Evolutionary conservation across 352 stramenopile species (phyloP).

Genomic region (Halophytophthora polymorphica): DNA sequence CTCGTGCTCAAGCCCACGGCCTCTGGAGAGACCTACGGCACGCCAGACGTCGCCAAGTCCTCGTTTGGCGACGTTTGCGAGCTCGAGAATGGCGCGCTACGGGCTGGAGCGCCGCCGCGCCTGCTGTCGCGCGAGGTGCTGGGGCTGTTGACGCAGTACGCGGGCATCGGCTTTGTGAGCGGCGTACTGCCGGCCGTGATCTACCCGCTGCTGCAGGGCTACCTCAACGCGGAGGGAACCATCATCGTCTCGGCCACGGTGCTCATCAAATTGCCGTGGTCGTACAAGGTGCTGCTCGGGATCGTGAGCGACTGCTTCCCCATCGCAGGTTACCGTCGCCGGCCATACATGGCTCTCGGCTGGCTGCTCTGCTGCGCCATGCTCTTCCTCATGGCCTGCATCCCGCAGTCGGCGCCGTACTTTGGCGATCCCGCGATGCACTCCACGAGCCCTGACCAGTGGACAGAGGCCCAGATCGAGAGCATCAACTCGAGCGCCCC

Average conservation of each 20-base stretch:
- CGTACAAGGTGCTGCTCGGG: conserved; percentile 57
- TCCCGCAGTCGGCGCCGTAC: conserved; percentile 42
- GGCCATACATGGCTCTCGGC: conserved; percentile 57
- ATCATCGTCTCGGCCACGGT: conserved; percentile 44
- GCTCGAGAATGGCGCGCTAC: conserved; percentile 31
- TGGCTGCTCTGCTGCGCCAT: conserved; percentile 49
- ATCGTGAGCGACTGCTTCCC: conserved; percentile 62
- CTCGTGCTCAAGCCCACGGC: too few relatives aligned
- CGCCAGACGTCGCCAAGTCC: too few relatives aligned
- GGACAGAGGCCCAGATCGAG: conserved; percentile 25
- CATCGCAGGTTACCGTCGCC: conserved; percentile 49
- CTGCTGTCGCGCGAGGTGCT: conserved; percentile 33
- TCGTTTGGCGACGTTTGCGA: not conserved
- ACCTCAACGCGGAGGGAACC: conserved; percentile 56
- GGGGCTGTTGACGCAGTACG: conserved; percentile 49
- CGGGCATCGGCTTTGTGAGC: conserved; percentile 46
- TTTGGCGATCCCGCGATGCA: conserved; percentile 35
- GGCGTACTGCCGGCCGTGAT: conserved; percentile 44
- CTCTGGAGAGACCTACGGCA: too few relatives aligned
- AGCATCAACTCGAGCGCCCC: conserved; percentile 41
- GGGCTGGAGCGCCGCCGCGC: conserved; percentile 23
- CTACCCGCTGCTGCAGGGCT: conserved; percentile 57
- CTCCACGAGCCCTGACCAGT: conserved; percentile 27
- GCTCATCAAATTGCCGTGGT: conserved; percentile 56
- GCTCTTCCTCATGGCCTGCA: conserved; percentile 43